These are phyloP conservation scores for Phytophthora citricola DNA, from an alignment of 352 stramenopile genomes.

Conservation along the genomic window DNA sequence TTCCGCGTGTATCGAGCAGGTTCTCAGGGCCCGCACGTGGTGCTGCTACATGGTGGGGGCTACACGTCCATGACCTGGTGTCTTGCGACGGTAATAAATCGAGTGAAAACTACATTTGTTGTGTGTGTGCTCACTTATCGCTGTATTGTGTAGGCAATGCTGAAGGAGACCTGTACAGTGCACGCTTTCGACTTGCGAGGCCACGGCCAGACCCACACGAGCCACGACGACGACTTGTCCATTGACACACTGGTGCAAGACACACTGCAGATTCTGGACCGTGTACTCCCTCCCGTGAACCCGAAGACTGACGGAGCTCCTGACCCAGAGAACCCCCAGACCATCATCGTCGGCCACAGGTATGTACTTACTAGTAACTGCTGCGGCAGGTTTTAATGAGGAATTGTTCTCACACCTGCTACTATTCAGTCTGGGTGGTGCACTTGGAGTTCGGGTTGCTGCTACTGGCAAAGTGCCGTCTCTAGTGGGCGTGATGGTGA, in stretches of 20 bases:
- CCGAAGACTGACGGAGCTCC: conserved; percentile 15
- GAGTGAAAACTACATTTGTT: not conserved
- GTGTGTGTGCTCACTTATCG: no score
- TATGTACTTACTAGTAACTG: conserved; percentile 16
- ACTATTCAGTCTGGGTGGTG: conserved; percentile 74
- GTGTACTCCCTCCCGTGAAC: conserved; percentile 47
- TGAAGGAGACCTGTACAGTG: conserved; percentile 81
- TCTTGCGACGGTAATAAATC: conserved; percentile 59
- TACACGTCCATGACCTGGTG: conserved; percentile 91
- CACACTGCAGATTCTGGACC: conserved; percentile 60
- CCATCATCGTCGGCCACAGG: conserved; percentile 85
- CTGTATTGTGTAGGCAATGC: conserved; percentile 49
- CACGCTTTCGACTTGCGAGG: conserved; percentile 87
- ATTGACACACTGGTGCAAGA: conserved; percentile 82
- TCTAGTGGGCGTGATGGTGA: conserved; percentile 85
- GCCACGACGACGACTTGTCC: conserved; percentile 73
- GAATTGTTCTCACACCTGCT: not conserved
- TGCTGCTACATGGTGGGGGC: conserved; percentile 86
- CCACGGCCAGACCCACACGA: conserved; percentile 71
- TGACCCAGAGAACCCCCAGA: conserved; percentile 52
- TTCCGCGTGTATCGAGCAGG: conserved; percentile 86
- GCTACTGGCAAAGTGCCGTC: conserved; percentile 62
- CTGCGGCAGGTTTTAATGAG: not conserved
- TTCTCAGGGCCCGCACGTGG: conserved; percentile 67
- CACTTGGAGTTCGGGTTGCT: conserved; percentile 79